Evolutionary conservation across 148 eudicot genomes (phyloP), one percentile per base, ranked within the genome.

Genomic region (Fagopyrum tataricum): DNA sequence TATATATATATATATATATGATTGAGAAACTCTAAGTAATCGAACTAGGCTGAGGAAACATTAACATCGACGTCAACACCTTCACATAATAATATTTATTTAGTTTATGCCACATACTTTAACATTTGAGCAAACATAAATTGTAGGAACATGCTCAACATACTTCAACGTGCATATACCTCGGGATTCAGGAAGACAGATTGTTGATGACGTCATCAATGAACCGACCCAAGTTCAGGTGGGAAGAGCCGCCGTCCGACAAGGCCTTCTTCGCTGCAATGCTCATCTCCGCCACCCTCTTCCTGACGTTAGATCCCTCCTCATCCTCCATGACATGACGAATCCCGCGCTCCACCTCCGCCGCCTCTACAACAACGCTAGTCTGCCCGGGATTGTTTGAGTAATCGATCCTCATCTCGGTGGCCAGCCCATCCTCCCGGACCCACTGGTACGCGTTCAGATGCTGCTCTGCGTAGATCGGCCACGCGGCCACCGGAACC

Each of bases 401-500:
- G 24, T 53, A 53, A 4, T 53, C 59, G 2, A 53, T 53, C 59
- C 23, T 53, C 59, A 53, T 53, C 59, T 53, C 59, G 23, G 59
- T 53, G 9, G 23, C 59, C 8, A 53, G 59, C 59, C 59, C 59
- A 8, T 2, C 9, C 24, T 53, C 59, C 23, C 17, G 4, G 8
- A 6, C 59, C 24, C 23, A 20, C 23, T n/a, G 24, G 59, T n/a
- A 53, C 24, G 59, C 59, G 59, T 53, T 53, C 59, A 53, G 59
- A 20, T 53, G 59, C 59, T 53, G 59, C 23, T 53, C 59, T 7
- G 59, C 66, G 49, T 39, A 42, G 39, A 73, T 6, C 4, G 75
- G 75, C 75, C 75, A 73, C 7, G 69, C 72, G 11, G 64, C 79
- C 4, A 77, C 52, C 24, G 79, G 79, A 37, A 72, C 79, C 5